These are phyloP conservation scores for Parietichytrium sp. DNA, from an alignment of 108 stramenopile species.

Conservation along the genomic window DNA sequence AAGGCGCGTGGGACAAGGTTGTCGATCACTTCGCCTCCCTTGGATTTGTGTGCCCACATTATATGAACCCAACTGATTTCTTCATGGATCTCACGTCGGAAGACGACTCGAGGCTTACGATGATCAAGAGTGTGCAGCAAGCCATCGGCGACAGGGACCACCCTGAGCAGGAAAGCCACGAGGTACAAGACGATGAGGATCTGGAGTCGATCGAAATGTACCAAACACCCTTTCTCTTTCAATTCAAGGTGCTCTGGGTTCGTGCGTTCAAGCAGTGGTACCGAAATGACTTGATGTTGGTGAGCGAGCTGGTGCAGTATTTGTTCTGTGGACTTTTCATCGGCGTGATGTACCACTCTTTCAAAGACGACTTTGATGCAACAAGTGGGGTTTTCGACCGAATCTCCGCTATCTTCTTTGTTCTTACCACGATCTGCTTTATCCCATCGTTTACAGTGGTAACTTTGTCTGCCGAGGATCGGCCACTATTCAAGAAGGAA, in stretches of 20 bases:
- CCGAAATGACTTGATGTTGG: background rate
- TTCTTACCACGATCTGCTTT: slow-evolving; percentile 13
- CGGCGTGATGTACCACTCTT: background rate
- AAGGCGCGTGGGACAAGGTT: background rate
- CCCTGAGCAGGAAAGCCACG: background rate
- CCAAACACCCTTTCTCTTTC: background rate
- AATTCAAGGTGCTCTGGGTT: background rate
- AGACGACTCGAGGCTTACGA: background rate
- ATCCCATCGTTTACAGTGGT: slow-evolving; percentile 35
- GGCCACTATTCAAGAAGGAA: background rate
- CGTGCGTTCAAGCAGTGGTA: background rate
- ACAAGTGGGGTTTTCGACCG: background rate
- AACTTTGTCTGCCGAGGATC: background rate
- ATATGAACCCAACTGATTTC: slow-evolving; percentile 7
- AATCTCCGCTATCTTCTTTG: background rate
- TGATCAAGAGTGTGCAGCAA: background rate
- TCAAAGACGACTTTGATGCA: background rate
- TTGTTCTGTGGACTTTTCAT: background rate
- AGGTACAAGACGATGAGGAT: background rate
- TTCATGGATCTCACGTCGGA: background rate
- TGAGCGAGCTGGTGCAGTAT: slow-evolving; percentile 13
- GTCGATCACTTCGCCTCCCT: background rate
- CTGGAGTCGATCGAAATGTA: background rate
- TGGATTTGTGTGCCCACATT: background rate
- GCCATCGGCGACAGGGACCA: background rate